phyloP scores from a whole-genome alignment of 805 yeast species.

The Candida awuae region DNA sequence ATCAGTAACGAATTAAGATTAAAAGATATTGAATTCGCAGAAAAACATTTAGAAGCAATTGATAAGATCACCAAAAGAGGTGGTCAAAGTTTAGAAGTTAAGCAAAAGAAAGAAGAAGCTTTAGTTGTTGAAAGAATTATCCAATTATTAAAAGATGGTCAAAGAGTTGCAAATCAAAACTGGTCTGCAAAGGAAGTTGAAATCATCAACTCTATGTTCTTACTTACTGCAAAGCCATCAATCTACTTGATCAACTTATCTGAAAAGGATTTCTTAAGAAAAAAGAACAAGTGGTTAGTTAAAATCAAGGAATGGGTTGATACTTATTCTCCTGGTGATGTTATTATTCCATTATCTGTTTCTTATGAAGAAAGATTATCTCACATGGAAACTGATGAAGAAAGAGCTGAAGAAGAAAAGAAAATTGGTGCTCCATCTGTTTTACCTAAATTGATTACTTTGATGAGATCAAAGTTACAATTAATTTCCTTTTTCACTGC shows the following conservation, averaged over 20 bases:
- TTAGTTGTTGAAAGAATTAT: slow-evolving; percentile 47
- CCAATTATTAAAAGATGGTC: slow-evolving; percentile 58
- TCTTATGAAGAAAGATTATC: slow-evolving; percentile 88
- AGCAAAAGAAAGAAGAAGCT: slow-evolving; percentile 56
- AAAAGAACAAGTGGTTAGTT: slow-evolving; percentile 42
- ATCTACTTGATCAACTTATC: slow-evolving; percentile 68
- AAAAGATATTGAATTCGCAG: slow-evolving; percentile 90
- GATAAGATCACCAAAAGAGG: slow-evolving; percentile 54
- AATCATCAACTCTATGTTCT: slow-evolving; percentile 59
- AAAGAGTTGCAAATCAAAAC: slow-evolving; percentile 47
- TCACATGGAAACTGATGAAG: slow-evolving; percentile 64
- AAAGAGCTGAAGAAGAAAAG: slow-evolving; percentile 30
- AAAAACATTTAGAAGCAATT: slow-evolving; percentile 48
- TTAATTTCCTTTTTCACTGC: slow-evolving; percentile 82
- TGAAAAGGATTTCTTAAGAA: slow-evolving; percentile 53
- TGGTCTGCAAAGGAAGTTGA: slow-evolving; percentile 64
- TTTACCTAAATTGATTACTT: slow-evolving; percentile 52
- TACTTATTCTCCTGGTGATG: slow-evolving; percentile 61
- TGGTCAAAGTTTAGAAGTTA: slow-evolving; percentile 57
- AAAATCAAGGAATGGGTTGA: slow-evolving; percentile 59
- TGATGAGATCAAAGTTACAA: slow-evolving; percentile 60
- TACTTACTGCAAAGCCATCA: slow-evolving; percentile 86
- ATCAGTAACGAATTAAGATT: slow-evolving; percentile 86
- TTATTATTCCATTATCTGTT: slow-evolving; percentile 89
- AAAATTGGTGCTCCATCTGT: slow-evolving; percentile 37